Conservation (phyloP, 225 moss, liverwort and hornwort genomes). For the Lunularia cruciata region DNA sequence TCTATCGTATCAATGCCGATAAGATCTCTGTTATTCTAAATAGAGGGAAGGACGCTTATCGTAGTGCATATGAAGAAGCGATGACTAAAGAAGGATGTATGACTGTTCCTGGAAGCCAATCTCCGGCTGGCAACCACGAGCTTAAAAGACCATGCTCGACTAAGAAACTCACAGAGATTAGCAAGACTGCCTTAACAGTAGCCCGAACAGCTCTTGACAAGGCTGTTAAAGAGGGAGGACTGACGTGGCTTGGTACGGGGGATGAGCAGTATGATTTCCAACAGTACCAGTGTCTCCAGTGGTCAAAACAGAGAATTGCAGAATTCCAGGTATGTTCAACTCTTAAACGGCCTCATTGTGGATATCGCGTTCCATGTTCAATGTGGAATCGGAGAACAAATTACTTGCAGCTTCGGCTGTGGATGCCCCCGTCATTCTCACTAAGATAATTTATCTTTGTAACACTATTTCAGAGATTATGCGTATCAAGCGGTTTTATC, state of each 20-base stretch:
- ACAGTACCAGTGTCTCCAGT: slow-evolving; percentile 76
- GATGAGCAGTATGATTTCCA: slow-evolving; percentile 95
- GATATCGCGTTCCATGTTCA: too few species aligned
- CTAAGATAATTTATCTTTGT: too few species aligned
- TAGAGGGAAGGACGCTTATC: slow-evolving; percentile 66
- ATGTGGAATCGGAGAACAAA: too few species aligned
- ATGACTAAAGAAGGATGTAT: slow-evolving; percentile 54
- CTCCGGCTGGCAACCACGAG: slow-evolving; percentile 37
- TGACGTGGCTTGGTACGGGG: slow-evolving; percentile 88
- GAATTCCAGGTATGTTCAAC: slow-evolving; percentile 60
- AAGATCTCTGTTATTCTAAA: slow-evolving; percentile 67
- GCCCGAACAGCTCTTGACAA: slow-evolving; percentile 69
- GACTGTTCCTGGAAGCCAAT: slow-evolving; percentile 28
- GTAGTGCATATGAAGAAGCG: slow-evolving; percentile 66
- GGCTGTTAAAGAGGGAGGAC: slow-evolving; percentile 62
- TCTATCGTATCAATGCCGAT: slow-evolving; percentile 63
- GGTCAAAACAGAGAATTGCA: slow-evolving; percentile 72
- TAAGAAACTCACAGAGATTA: slow-evolving; percentile 69
- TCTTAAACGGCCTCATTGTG: too few species aligned
- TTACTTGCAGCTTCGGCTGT: too few species aligned
- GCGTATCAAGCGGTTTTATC: neutral
- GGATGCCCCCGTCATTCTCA: too few species aligned
- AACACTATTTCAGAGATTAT: too few species aligned
- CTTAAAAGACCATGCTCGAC: slow-evolving; percentile 63
- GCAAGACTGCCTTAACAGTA: slow-evolving; percentile 47